Conservation (phyloP, 2,329 filamentous ascomycete species). For the Aspergillus floridensis region DNA sequence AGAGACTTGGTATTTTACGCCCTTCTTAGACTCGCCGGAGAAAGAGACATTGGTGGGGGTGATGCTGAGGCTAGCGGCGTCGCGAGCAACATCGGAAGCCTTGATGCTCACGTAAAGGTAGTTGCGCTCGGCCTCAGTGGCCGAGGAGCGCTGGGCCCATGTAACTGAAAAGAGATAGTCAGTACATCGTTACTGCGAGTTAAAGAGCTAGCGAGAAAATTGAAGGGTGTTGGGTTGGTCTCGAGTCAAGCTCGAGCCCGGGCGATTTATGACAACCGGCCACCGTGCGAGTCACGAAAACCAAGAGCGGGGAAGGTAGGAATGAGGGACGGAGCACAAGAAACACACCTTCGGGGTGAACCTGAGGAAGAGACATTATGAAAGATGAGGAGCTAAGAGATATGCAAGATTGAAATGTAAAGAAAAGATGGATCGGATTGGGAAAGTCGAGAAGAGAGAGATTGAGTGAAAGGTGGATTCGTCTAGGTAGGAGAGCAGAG, state of each 20-base stretch:
- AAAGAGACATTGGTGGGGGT: constrained; percentile 75
- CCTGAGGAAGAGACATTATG: constrained; percentile 31
- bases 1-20: constrained; percentile 80
- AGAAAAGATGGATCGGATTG: constrained; percentile 3
- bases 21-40: constrained; percentile 80
- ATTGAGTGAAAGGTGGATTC: background rate
- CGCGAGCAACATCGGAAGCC: constrained; percentile 76
- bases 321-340: constrained; percentile 18
- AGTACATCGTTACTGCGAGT: background rate
- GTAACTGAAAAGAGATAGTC: constrained; percentile 61
- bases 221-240: background rate
- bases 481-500: constrained; percentile 16
- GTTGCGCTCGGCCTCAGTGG: constrained; percentile 78
- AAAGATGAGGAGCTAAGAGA: constrained; percentile 1
- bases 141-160: constrained; percentile 95
- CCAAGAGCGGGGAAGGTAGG: constrained; percentile 30
- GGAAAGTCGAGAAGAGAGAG: constrained; percentile 10
- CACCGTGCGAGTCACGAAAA: constrained; percentile 5
- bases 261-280: constrained; percentile 11
- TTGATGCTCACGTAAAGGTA: constrained; percentile 90
- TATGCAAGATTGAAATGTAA: constrained; percentile 7
- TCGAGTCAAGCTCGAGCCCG: background rate
- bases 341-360: constrained; percentile 48
- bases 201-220: constrained; percentile 7
- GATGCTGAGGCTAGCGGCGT: constrained; percentile 77